A percentile compares a stretch with the other conserved stretches of the same genome.
phyloP scores from a whole-genome alignment of 805 yeast species.

The Metschnikowia proteae region DNA sequence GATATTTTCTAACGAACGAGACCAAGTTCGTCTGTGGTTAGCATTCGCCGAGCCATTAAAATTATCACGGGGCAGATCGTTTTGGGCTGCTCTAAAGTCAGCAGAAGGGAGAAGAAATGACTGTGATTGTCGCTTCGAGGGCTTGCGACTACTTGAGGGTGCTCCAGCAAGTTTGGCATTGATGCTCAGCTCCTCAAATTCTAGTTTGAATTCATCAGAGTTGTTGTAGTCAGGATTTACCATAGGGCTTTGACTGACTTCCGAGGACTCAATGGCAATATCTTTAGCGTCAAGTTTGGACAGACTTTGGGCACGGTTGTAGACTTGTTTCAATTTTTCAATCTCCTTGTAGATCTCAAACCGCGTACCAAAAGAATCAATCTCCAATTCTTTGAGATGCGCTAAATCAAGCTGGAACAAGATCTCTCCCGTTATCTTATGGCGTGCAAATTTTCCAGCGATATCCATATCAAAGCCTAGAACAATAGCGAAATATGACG shows the following conservation, averaged over 20 bases:
- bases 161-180: conserved; percentile 1
- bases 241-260: conserved; percentile 16
- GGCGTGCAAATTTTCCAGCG: conserved; percentile 79
- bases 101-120: conserved; percentile 43
- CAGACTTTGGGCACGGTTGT: conserved; percentile 10
- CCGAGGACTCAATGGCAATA: conserved; percentile 3
- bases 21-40: conserved; percentile 44
- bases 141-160: conserved; percentile 2
- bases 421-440: conserved; percentile 85
- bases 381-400: conserved; percentile 87
- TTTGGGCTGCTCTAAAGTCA: conserved; percentile 12
- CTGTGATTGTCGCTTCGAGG: conserved; percentile 14
- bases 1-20: conserved; percentile 48
- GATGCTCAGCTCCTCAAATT: background rate
- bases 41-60: conserved; percentile 1
- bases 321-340: conserved; percentile 51
- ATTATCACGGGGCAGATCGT: conserved; percentile 1
- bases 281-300: conserved; percentile 3
- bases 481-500: conserved; percentile 62
- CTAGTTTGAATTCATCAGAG: conserved; percentile 17
- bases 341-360: conserved; percentile 90
- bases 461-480: conserved; percentile 70
- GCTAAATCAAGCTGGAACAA: conserved; percentile 80
- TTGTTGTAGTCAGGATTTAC: conserved; percentile 11
- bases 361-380: conserved; percentile 89